phyloP scores from a whole-genome alignment of 2,329 filamentous ascomycete genomes.

The Colletotrichum lini region DNA sequence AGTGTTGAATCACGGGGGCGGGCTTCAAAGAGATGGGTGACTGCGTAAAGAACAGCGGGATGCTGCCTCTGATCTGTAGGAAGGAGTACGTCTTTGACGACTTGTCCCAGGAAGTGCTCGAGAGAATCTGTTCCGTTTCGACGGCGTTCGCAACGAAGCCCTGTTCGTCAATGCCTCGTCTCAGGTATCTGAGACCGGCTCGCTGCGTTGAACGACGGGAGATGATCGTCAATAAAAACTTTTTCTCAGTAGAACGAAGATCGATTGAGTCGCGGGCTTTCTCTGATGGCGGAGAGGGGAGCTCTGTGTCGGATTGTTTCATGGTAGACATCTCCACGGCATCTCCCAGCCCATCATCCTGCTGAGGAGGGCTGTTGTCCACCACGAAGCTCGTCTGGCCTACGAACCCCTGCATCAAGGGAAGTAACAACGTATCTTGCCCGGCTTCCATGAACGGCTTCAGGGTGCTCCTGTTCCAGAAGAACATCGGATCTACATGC shows the following conservation, averaged over 20 bases:
- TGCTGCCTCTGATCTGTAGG: slow-evolving; percentile 89
- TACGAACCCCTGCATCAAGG: slow-evolving; percentile 94
- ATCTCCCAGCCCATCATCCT: slow-evolving; percentile 61
- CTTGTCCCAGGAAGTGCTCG: slow-evolving; percentile 75
- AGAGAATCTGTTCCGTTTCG: slow-evolving; percentile 95
- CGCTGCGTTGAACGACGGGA: slow-evolving; percentile 90
- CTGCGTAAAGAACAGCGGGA: slow-evolving; percentile 95
- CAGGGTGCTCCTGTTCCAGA: slow-evolving; percentile 89
- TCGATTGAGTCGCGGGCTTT: slow-evolving; percentile 53
- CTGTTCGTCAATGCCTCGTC: slow-evolving; percentile 90
- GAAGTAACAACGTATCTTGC: slow-evolving; percentile 79
- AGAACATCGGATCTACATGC: slow-evolving; percentile 83
- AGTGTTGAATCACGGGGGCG: slow-evolving; percentile 85
- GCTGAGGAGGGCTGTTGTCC: slow-evolving; percentile 71
- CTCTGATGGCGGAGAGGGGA: slow-evolving; percentile 47
- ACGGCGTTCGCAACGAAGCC: slow-evolving; percentile 91
- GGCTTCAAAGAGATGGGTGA: slow-evolving; percentile 95
- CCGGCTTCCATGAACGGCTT: slow-evolving; percentile 81
- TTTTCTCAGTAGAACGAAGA: slow-evolving; percentile 64
- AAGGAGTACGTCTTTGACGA: slow-evolving; percentile 82
- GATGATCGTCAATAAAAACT: slow-evolving; percentile 87
- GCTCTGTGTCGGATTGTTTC: slow-evolving; percentile 48
- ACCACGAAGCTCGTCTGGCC: slow-evolving; percentile 87
- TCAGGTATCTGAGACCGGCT: slow-evolving; percentile 89
- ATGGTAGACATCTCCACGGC: slow-evolving; percentile 63